A percentile compares a stretch with the other conserved stretches of the same genome.
Conservation (phyloP, 2,329 filamentous ascomycete species). For the Aspergillus pseudoglaucus region DNA sequence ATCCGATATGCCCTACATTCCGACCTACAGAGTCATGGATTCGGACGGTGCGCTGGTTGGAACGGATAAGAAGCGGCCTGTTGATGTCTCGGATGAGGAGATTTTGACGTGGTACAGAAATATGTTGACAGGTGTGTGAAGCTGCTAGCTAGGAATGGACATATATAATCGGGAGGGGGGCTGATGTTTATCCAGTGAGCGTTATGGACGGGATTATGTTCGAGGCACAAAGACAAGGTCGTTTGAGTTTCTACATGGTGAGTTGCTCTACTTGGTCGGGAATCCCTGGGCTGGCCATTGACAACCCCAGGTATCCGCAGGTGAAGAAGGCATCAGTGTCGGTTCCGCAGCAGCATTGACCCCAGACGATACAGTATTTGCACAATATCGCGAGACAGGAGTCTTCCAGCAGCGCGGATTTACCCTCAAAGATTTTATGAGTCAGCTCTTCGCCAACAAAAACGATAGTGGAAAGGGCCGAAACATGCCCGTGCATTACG, state of each 20-base stretch:
- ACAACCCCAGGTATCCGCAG: slow-evolving; percentile 58
- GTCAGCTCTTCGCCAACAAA: slow-evolving; percentile 81
- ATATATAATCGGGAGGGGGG: background rate
- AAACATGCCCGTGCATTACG: slow-evolving; percentile 98
- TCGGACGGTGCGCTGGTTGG: slow-evolving; percentile 82
- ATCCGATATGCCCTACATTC: slow-evolving; percentile 65
- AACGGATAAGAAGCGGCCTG: slow-evolving; percentile 54
- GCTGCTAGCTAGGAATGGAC: background rate
- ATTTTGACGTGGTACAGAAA: slow-evolving; percentile 55
- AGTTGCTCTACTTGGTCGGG: slow-evolving; percentile 7
- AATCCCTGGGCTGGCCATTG: background rate
- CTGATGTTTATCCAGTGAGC: slow-evolving; percentile 45
- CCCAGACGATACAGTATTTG: slow-evolving; percentile 85
- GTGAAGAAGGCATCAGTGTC: slow-evolving; percentile 89
- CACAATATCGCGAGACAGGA: slow-evolving; percentile 89
- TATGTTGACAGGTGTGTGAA: slow-evolving; percentile 51
- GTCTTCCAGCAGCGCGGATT: slow-evolving; percentile 88
- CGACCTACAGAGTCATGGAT: slow-evolving; percentile 87
- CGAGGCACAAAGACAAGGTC: slow-evolving; percentile 91
- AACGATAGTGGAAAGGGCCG: slow-evolving; percentile 74
- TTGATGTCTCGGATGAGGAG: slow-evolving; percentile 59
- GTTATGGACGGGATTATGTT: slow-evolving; percentile 99
- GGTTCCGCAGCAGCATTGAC: slow-evolving; percentile 77
- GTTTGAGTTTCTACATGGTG: slow-evolving; percentile 95
- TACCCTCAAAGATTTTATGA: slow-evolving; percentile 85